Percentiles rank a stretch among this genome's conserved stretches.
Evolutionary conservation across 495 filamentous ascomycete genomes (phyloP).

Genomic region (Aspergillus taichungensis): DNA sequence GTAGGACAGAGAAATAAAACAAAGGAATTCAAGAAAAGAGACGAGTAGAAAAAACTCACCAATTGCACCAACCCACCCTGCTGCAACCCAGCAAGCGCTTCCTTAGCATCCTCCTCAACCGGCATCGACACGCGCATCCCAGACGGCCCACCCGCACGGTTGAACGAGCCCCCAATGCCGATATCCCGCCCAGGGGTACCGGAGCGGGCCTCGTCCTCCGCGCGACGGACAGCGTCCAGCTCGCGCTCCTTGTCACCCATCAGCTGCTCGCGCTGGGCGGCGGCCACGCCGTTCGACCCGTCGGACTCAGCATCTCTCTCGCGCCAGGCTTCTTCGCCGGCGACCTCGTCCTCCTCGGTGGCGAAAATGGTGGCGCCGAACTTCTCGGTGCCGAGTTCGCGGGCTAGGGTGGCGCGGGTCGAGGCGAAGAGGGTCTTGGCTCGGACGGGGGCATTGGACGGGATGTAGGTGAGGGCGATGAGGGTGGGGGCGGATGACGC

Average conservation of each 20-base stretch:
- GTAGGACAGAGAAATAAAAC: neutral
- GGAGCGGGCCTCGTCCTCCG: conserved; percentile 67
- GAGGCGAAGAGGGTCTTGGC: conserved; percentile 95
- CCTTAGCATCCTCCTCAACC: conserved; percentile 58
- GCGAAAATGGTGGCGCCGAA: conserved; percentile 79
- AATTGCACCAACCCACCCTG: conserved; percentile 66
- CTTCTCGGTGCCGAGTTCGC: conserved; percentile 83
- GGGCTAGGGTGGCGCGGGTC: conserved; percentile 71
- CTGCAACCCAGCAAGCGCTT: conserved; percentile 51
- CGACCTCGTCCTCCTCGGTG: conserved; percentile 54
- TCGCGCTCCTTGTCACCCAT: conserved; percentile 83
- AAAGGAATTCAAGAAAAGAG: neutral
- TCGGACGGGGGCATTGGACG: conserved; percentile 78
- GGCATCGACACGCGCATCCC: conserved; percentile 54
- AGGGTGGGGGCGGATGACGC: conserved; percentile 39
- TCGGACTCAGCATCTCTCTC: conserved; percentile 61
- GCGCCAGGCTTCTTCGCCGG: conserved; percentile 64
- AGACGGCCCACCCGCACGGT: conserved; percentile 28
- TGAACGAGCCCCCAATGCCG: conserved; percentile 50
- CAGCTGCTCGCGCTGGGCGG: conserved; percentile 46
- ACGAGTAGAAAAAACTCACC: conserved; percentile 41
- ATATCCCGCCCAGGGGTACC: conserved; percentile 57
- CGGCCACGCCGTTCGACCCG: conserved; percentile 6
- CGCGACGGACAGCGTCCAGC: conserved; percentile 65
- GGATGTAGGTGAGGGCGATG: conserved; percentile 81